Evolutionary conservation across 2,329 filamentous ascomycete species (phyloP).

Genomic region (Colletotrichum lindemuthianum): DNA sequence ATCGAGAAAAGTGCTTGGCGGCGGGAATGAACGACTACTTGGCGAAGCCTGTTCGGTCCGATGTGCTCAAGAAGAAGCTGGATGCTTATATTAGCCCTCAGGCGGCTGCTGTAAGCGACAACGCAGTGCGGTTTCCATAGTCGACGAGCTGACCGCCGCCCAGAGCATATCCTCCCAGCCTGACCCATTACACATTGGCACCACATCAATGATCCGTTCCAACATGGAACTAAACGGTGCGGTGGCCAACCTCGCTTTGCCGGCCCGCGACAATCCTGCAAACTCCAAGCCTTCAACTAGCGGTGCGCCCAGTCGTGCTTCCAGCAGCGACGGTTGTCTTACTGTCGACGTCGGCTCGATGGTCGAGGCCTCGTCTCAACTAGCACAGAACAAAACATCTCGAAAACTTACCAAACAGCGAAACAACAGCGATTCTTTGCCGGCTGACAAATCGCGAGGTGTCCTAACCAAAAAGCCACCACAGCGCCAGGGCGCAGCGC

Average conservation of each 20-base stretch:
- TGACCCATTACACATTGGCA: conserved; percentile 25
- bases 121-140: not conserved
- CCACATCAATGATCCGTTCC: conserved; percentile 38
- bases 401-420: conserved; percentile 55
- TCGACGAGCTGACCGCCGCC: conserved; percentile 6
- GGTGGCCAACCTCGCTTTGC: conserved; percentile 31
- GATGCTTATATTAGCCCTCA: conserved; percentile 62
- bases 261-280: conserved; percentile 39
- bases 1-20: conserved; percentile 93
- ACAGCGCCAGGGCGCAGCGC: conserved; percentile 42
- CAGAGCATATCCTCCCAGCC: conserved; percentile 13
- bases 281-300: conserved; percentile 17
- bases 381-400: conserved; percentile 48
- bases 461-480: conserved; percentile 52
- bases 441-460: conserved; percentile 45
- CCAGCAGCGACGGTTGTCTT: conserved; percentile 46
- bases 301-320: conserved; percentile 42
- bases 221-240: conserved; percentile 36
- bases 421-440: conserved; percentile 46
- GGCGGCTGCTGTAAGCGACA: conserved; percentile 34
- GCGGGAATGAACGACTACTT: conserved; percentile 98
- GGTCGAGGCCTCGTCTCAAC: conserved; percentile 36
- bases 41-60: conserved; percentile 91
- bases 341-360: conserved; percentile 42
- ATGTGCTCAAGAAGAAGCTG: conserved; percentile 86